Evolutionary conservation across 2,329 filamentous ascomycete genomes (phyloP), one percentile per base, ranked within the genome.

Genomic region (Apiospora malaysiana): DNA sequence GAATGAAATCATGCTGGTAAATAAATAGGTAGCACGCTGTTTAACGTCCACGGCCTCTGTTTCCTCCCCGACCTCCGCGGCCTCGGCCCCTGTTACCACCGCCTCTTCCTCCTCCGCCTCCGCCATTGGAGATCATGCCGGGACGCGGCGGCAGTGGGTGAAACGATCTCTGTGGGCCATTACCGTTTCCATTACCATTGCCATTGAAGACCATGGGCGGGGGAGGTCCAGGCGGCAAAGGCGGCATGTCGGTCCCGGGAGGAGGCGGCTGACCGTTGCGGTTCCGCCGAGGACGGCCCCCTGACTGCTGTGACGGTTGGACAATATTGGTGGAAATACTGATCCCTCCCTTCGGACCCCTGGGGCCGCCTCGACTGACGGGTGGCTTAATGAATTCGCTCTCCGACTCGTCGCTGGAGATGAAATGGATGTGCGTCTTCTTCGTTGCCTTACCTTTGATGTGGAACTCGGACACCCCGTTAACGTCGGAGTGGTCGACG

Each of bases 381-480:
- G 77, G 77, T 21, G 74, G 72, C 8, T 78, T 76, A 42, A 80
- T 73, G 63, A 80, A 74, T 12, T 78, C 78, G 40, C 79, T 77
- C 16, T 80, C 79, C 9, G 79, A 80, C 32, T 80, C 78, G 32
- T 80, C 79, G 63, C 76, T 78, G 18, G 78, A 80, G 70, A 78
- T 71, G 46, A 78, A 80, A 51, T 79, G 76, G 40, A 77, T 78
- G 69, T 80, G 79, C 12, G 72, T 74, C 21, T 70, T 75, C 65
- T 75, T 74, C 25, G 69, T 77, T 8, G 79, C 77, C 42, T 71
- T 74, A 40, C 78, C 78, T 10, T 68, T 75, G 69, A 79, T 75
- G 45, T 78, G 76, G 51, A 79, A 77, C 45, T 75, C 72, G 16
- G 49, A 46, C 45, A 37, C 49, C 66, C n/a, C 40, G 8, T 68